Evolutionary conservation across 306 rosid genomes (phyloP).

Genomic region (Prunus dulcis): DNA sequence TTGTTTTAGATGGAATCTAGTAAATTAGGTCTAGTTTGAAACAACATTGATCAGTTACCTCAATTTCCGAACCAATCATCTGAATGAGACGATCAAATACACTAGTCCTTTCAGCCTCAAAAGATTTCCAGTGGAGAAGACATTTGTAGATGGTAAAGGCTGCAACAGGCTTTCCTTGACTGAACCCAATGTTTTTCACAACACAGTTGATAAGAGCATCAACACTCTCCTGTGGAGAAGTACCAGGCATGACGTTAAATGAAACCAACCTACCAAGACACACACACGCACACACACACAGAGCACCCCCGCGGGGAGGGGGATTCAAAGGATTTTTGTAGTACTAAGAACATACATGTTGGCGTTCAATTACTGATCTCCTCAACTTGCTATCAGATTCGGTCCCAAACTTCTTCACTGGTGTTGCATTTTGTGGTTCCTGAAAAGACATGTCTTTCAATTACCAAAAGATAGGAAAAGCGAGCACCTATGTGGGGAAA

Average conservation of each 20-base stretch:
- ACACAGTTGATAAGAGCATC: slow-evolving; percentile 92
- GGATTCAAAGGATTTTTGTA: slow-evolving; percentile 9
- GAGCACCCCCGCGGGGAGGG: neutral
- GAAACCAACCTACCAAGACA: neutral
- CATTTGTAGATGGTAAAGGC: slow-evolving; percentile 97
- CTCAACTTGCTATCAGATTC: slow-evolving; percentile 90
- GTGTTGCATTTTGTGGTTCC: slow-evolving; percentile 67
- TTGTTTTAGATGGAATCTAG: no score
- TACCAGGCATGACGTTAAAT: slow-evolving; percentile 23
- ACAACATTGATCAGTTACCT: slow-evolving; percentile 42
- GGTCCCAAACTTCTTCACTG: slow-evolving; percentile 68
- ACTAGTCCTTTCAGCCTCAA: slow-evolving; percentile 99
- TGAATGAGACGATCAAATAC: slow-evolving; percentile 99
- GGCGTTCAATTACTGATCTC: slow-evolving; percentile 86
- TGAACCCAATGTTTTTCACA: slow-evolving; percentile 73
- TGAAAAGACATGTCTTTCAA: slow-evolving; percentile 33
- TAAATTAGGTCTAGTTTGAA: no score
- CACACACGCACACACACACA: no score
- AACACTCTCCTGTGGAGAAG: slow-evolving; percentile 75
- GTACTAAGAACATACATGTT: slow-evolving; percentile 61
- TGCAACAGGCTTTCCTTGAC: slow-evolving; percentile 93
- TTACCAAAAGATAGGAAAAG: slow-evolving; percentile 11
- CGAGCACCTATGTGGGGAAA: neutral
- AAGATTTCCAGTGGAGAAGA: slow-evolving; percentile 98
- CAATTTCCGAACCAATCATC: slow-evolving; percentile 97